Evolutionary conservation across 371 early-diverging fungal species (phyloP).

Genomic region (Mycotypha africana): DNA sequence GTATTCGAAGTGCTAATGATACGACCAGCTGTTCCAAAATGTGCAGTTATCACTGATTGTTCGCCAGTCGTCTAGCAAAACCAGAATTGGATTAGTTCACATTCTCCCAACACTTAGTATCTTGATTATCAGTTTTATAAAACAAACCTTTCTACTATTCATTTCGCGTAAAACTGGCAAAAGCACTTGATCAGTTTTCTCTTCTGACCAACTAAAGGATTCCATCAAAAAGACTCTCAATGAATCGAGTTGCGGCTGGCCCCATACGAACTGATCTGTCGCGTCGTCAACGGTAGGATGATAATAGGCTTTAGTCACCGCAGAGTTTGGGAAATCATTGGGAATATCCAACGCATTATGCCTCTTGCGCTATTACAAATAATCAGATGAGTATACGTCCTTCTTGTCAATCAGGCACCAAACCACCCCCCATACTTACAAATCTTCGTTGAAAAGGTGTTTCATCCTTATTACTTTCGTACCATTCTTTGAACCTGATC

Average conservation of each 20-base stretch:
- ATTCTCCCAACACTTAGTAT: too few relatives aligned
- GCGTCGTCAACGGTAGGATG: slow-evolving; percentile 76
- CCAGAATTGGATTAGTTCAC: background rate
- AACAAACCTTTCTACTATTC: slow-evolving; percentile 37
- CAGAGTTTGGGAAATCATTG: slow-evolving; percentile 71
- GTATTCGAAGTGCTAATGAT: slow-evolving; percentile 10
- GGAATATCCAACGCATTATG: slow-evolving; percentile 56
- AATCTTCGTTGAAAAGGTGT: slow-evolving; percentile 53
- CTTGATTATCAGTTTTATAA: too few relatives aligned
- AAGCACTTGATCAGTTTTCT: slow-evolving; percentile 55
- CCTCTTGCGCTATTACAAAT: slow-evolving; percentile 40
- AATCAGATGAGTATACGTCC: too few relatives aligned
- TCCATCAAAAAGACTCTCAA: slow-evolving; percentile 54
- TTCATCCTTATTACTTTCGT: slow-evolving; percentile 41
- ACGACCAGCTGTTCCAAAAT: slow-evolving; percentile 21
- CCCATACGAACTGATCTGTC: slow-evolving; percentile 72
- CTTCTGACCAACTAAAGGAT: slow-evolving; percentile 43
- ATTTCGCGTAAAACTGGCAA: slow-evolving; percentile 79
- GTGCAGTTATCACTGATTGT: slow-evolving; percentile 43
- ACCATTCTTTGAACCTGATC: slow-evolving; percentile 60
- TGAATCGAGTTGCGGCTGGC: slow-evolving; percentile 74
- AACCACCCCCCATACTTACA: slow-evolving; percentile 55
- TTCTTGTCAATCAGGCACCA: too few relatives aligned
- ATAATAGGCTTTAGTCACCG: slow-evolving; percentile 76
- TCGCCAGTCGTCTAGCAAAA: slow-evolving; percentile 17